These are phyloP conservation scores for Begonia fuchsioides DNA, from an alignment of 306 rosid genomes.

Conservation along the genomic window DNA sequence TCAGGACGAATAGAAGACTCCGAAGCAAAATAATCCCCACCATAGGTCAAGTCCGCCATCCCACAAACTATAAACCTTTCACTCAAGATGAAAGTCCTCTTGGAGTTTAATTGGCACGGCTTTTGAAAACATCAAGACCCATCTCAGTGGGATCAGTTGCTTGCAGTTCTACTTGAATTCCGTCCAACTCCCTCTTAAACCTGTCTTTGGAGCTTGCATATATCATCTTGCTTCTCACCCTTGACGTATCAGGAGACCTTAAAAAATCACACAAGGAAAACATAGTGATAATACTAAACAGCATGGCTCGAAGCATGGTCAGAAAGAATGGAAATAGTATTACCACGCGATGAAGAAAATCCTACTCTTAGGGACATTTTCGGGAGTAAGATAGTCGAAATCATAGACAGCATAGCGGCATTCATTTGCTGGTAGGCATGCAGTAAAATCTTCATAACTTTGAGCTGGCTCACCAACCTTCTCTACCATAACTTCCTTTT, in stretches of 20 bases:
- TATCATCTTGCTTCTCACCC: slow-evolving; percentile 88
- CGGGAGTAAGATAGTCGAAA: slow-evolving; percentile 65
- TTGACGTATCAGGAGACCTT: slow-evolving; percentile 73
- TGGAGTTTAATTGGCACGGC: slow-evolving; percentile 48
- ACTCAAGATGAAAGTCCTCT: slow-evolving; percentile 19
- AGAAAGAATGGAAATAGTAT: neutral
- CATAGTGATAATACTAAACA: neutral
- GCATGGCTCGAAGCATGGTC: neutral
- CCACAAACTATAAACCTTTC: slow-evolving; percentile 30
- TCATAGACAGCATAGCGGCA: slow-evolving; percentile 80
- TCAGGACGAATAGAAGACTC: slow-evolving; percentile 24
- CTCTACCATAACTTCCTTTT: slow-evolving; percentile 76
- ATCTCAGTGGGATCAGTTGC: slow-evolving; percentile 86
- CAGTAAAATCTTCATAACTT: slow-evolving; percentile 54
- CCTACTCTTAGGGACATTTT: slow-evolving; percentile 64
- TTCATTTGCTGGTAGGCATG: slow-evolving; percentile 65
- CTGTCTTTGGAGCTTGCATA: slow-evolving; percentile 88
- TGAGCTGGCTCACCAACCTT: slow-evolving; percentile 58
- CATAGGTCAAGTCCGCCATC: slow-evolving; percentile 10
- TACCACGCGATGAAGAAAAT: slow-evolving; percentile 81
- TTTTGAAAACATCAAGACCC: slow-evolving; percentile 57
- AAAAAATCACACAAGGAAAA: slow-evolving; percentile 12
- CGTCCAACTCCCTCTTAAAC: slow-evolving; percentile 90
- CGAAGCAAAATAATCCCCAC: slow-evolving; percentile 21
- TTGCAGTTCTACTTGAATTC: slow-evolving; percentile 70